A percentile compares a stretch with the other conserved stretches of the same genome.
Conservation (phyloP, 2,329 filamentous ascomycete species). For the Phialemonium atrogriseum region DNA sequence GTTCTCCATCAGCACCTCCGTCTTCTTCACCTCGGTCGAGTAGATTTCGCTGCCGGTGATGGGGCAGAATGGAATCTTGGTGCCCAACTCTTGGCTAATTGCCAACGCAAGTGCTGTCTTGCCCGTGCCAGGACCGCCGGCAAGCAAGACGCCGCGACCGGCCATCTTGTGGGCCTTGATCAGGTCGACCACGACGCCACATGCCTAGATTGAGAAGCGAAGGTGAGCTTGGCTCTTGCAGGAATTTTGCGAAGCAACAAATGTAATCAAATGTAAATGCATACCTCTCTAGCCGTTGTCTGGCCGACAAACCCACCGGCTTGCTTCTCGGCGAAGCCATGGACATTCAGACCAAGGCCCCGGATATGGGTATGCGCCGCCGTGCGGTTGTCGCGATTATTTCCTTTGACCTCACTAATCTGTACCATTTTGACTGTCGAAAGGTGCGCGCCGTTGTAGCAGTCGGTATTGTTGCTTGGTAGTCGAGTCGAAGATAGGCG, state of each 20-base stretch:
- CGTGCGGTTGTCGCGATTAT: conserved; percentile 89
- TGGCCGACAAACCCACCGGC: conserved; percentile 87
- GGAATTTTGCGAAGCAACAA: too few relatives aligned
- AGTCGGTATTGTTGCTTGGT: conserved; percentile 14
- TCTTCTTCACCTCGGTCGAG: conserved; percentile 98
- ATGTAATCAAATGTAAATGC: too few relatives aligned
- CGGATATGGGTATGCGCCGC: conserved; percentile 98
- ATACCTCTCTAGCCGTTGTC: conserved; percentile 75
- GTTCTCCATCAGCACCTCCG: conserved; percentile 98
- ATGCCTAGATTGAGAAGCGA: conserved; percentile 60
- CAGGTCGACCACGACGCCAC: conserved; percentile 90
- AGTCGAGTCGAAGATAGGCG: conserved; percentile 7
- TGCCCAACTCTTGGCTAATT: conserved; percentile 93
- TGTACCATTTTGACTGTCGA: conserved; percentile 58
- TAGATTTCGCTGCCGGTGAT: conserved; percentile 98
- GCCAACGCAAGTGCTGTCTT: conserved; percentile 95
- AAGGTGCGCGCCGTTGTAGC: too few relatives aligned
- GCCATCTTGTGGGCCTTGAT: conserved; percentile 98
- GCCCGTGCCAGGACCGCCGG: conserved; percentile 90
- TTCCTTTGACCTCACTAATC: conserved; percentile 91
- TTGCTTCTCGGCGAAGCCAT: conserved; percentile 77
- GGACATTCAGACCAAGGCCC: conserved; percentile 75
- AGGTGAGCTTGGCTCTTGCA: too few relatives aligned
- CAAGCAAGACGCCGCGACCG: conserved; percentile 83
- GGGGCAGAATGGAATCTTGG: conserved; percentile 96